phyloP scores from a whole-genome alignment of 495 filamentous ascomycete genomes.

The Penicillium daleae region DNA sequence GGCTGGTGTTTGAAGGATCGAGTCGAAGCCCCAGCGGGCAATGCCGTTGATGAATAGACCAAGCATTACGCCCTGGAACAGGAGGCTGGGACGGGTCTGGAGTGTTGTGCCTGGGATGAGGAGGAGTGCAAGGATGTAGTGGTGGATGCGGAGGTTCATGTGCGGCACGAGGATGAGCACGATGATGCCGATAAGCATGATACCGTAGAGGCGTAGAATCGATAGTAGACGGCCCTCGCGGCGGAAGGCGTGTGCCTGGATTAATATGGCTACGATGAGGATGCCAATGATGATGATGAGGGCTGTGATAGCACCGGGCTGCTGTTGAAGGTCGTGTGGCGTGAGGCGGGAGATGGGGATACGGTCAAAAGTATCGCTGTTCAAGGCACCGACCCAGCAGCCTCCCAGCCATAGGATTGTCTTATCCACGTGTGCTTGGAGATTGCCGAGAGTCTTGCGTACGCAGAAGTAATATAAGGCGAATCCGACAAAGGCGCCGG shows the following conservation, averaged over 20 bases:
- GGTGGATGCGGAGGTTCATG: conserved; percentile 66
- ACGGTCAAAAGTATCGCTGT: conserved; percentile 73
- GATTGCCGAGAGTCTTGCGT: conserved; percentile 51
- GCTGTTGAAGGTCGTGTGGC: conserved; percentile 70
- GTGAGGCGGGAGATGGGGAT: conserved; percentile 80
- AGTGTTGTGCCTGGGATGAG: conserved; percentile 61
- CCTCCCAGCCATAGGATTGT: conserved; percentile 74
- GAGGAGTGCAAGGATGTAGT: conserved; percentile 65
- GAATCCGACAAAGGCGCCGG: conserved; percentile 70
- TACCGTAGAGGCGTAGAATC: conserved; percentile 69
- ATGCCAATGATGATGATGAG: conserved; percentile 64
- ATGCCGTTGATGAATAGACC: conserved; percentile 68
- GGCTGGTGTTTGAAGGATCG: conserved; percentile 60
- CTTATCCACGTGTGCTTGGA: conserved; percentile 72
- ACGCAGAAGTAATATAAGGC: conserved; percentile 68
- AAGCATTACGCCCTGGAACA: conserved; percentile 66
- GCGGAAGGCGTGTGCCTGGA: conserved; percentile 69
- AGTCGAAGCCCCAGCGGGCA: conserved; percentile 67
- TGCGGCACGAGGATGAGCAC: conserved; percentile 56
- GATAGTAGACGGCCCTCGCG: conserved; percentile 65
- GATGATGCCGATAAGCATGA: conserved; percentile 46
- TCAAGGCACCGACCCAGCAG: conserved; percentile 78
- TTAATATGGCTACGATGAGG: conserved; percentile 54
- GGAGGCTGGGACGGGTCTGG: conserved; percentile 58
- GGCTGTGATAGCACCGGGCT: conserved; percentile 72